Base-by-base conservation (phyloP, 2,329 filamentous ascomycete genomes). In the Dactylonectria macrodidyma region DNA sequence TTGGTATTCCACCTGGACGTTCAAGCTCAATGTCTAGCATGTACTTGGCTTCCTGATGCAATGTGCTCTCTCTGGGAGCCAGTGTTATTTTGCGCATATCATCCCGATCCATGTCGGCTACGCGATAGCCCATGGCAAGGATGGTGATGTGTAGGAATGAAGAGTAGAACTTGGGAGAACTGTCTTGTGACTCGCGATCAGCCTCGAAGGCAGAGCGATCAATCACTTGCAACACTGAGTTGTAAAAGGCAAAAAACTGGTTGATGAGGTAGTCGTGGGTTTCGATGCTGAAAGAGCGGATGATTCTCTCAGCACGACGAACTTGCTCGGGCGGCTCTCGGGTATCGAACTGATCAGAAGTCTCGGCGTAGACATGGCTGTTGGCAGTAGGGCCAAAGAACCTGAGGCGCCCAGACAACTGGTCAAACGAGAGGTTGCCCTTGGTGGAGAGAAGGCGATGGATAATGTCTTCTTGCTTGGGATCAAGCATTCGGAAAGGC, bases 361-460 rank as follows among this genome's bases (percentile, higher is more conserved):
- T 75, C 36, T 81, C 81, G 4, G 84, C 84, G 67, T 87, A 84
- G 2, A 88, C 84, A 60, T 88, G 86, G 64, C 82, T 84, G 75
- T 87, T 88, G 56, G 85, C 86, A 3, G 86, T 87, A 1, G 85
- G 85, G 1, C 86, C 86, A 64, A 87, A 88, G 77, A 86, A 88
- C 26, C 85, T 81, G 6, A 86, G 73, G n/a, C 84, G 79, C 5
- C 85, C 85, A 22, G 82, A 85, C 2, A 86, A 77, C 67, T 86
- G 85, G 67, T 88, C 86, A 63, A 87, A 86, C 16, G 83, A 84
- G 10, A 87, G 78, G 73, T 85, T 86, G 7, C 85, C 85, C 41
- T 83, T 81, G 4, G 85, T 85, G 1, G 84, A 84, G 5, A 88
- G 80, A 2, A 88, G 78, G 34, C 83, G 83, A 55, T 84, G 84